Base-by-base conservation (phyloP, 768 basidiomycete species). In the Podaxis pistillaris region DNA sequence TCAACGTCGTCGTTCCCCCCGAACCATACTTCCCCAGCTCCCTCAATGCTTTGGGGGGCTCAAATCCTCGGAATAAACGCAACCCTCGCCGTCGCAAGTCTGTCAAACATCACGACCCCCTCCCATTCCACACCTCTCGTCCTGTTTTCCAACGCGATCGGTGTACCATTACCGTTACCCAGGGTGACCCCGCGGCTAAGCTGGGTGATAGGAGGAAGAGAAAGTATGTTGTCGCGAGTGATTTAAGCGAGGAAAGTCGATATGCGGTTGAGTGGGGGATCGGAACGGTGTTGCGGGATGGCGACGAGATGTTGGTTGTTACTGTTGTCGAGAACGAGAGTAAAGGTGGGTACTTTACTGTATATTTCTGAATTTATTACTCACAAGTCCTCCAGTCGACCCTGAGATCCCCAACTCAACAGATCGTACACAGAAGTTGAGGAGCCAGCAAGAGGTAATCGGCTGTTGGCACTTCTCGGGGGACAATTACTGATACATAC, bases 261-360 rank as follows among this genome's bases (percentile, higher is more conserved):
- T 99, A 96, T 73, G 97, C 97, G 0, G 86, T 98, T 5, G 96
- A 98, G 73, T 99, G 96, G 97, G 94, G 92, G 9, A 96, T 98
- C 59, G 96, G 96, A 2, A 98, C 96, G 0, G 96, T 98, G 2
- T 77, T 97, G 64, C 79, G 95, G 64, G 95, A 98, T 74, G 96
- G 96, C 1, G 97, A 99, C 69, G 92, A 96, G 75, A 78, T 94
- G 88, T 81, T 96, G 63, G 82, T 98, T 63, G 91, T 97, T 0
- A 94, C 89, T 2, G 90, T 98, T 1, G 87, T 92, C 54, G 97
- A 99, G 74, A 96, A 93, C 67, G 97, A 98, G 66, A 80, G 79
- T 50, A 98, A 96, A 79, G 83, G 94, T 93, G 67, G 63, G 72
- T 28, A 12, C 38, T 38, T 19, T 56, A 40, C 33, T 52, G 41